Percentiles rank a stretch among this genome's conserved stretches.
These are phyloP conservation scores for Phylloporus gajari DNA, from an alignment of 1,284 basidiomycete species.

Conservation along the genomic window DNA sequence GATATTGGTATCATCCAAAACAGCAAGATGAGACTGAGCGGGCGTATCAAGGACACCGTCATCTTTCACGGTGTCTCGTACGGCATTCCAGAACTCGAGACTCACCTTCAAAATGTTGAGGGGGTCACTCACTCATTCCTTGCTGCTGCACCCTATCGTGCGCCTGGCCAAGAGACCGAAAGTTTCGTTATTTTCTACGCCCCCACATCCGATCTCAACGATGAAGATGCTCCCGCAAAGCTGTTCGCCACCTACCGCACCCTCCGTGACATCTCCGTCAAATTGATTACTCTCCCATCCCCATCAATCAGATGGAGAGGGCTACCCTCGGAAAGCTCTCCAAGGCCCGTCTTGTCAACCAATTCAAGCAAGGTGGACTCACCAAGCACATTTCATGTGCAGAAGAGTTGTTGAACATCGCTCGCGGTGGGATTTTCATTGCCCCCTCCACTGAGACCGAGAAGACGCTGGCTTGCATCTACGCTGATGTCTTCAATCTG, in stretches of 20 bases:
- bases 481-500: conserved; percentile 42
- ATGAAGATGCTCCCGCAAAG: too few relatives aligned
- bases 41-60: conserved; percentile 31
- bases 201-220: too few relatives aligned
- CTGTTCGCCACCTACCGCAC: too few relatives aligned
- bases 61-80: conserved; percentile 37
- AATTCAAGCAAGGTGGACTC: conserved; percentile 43
- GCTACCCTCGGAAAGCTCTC: conserved; percentile 48
- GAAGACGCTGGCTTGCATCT: conserved; percentile 37
- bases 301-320: conserved; percentile 44
- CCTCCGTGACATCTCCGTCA: conserved; percentile 26
- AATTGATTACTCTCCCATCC: conserved; percentile 41
- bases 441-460: conserved; percentile 40
- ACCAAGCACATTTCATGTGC: conserved; percentile 40
- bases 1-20: conserved; percentile 51
- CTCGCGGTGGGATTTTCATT: conserved; percentile 39
- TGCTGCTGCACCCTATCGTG: too few relatives aligned
- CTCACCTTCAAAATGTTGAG: conserved; percentile 36
- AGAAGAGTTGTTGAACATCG: conserved; percentile 40
- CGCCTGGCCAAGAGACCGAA: too few relatives aligned
- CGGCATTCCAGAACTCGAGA: too few relatives aligned
- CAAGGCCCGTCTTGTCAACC: conserved; percentile 39
- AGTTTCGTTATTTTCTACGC: too few relatives aligned
- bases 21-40: conserved; percentile 51
- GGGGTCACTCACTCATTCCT: conserved; percentile 26